A percentile compares a stretch with the other conserved stretches of the same genome.
Conservation (phyloP, 768 basidiomycete genomes). For the Neoboletus magnificus region DNA sequence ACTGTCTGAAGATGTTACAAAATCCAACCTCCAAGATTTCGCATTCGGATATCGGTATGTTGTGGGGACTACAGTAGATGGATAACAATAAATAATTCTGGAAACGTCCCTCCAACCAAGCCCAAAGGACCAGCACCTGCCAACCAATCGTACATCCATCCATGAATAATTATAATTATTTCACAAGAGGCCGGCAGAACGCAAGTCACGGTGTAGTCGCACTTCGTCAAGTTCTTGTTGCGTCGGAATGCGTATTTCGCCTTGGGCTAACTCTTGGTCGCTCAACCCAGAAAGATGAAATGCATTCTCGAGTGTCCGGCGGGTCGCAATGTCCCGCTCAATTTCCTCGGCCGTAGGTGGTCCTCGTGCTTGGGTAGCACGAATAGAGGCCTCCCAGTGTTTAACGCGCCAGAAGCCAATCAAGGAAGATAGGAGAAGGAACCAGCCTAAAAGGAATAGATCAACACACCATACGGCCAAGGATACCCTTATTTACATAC, state of each 20-base stretch:
- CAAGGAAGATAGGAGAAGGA: conserved; percentile 79
- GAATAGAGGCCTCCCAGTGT: conserved; percentile 75
- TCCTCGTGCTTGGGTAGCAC: conserved; percentile 35
- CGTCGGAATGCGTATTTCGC: conserved; percentile 20
- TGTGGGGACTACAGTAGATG: conserved; percentile 19
- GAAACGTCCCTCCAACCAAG: not conserved
- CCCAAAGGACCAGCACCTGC: not conserved
- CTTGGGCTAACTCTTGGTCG: conserved; percentile 12
- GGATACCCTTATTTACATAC: conserved; percentile 33
- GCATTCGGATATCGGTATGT: conserved; percentile 4
- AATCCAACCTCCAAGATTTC: not conserved
- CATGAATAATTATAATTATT: too few relatives aligned
- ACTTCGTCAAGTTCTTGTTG: conserved; percentile 39
- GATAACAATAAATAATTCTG: conserved; percentile 13
- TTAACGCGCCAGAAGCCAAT: conserved; percentile 84
- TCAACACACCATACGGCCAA: not conserved
- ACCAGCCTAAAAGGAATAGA: conserved; percentile 63
- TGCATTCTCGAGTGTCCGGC: conserved; percentile 48
- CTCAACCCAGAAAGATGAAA: conserved; percentile 45
- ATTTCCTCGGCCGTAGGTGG: conserved; percentile 38
- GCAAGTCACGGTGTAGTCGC: conserved; percentile 47
- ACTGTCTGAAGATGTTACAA: not conserved
- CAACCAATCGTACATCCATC: conserved; percentile 8
- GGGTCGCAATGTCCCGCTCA: conserved; percentile 49
- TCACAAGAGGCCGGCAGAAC: conserved; percentile 54